Percentiles rank a stretch among this genome's conserved stretches.
Conservation (phyloP, 83 land plant species). For the Diphasiastrum complanatum region DNA sequence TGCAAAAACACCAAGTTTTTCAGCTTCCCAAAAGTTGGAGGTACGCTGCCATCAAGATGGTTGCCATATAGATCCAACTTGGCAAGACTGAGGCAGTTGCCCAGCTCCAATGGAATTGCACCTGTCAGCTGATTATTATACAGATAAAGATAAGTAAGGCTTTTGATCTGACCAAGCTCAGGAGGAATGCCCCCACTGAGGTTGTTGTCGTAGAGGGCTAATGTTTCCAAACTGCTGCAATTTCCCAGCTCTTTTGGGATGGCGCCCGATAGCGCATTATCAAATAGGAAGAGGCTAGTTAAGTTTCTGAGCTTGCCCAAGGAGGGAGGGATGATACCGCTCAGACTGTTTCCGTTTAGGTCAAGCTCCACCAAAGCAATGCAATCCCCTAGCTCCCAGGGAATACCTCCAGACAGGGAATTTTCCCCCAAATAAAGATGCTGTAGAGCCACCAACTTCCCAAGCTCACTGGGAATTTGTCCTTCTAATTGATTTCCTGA, state of each 20-base stretch:
- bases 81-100: constrained; percentile 2
- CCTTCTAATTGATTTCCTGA: background rate
- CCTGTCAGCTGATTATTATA: background rate
- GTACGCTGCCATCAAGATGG: background rate
- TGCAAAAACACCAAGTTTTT: background rate
- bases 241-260: background rate
- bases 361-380: background rate
- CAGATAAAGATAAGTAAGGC: background rate
- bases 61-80: background rate
- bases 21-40: background rate
- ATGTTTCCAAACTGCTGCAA: background rate
- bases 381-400: background rate
- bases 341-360: background rate
- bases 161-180: background rate
- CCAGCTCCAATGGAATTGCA: background rate
- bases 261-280: background rate
- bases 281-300: background rate
- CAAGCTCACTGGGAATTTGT: background rate
- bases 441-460: background rate
- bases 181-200: constrained; percentile 3
- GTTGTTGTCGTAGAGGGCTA: background rate
- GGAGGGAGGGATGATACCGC: background rate
- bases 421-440: background rate
- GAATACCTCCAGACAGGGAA: background rate
- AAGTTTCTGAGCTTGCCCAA: background rate